Evolutionary conservation across 208 protist species (phyloP).

Genomic region (Leishmania braziliensis): DNA sequence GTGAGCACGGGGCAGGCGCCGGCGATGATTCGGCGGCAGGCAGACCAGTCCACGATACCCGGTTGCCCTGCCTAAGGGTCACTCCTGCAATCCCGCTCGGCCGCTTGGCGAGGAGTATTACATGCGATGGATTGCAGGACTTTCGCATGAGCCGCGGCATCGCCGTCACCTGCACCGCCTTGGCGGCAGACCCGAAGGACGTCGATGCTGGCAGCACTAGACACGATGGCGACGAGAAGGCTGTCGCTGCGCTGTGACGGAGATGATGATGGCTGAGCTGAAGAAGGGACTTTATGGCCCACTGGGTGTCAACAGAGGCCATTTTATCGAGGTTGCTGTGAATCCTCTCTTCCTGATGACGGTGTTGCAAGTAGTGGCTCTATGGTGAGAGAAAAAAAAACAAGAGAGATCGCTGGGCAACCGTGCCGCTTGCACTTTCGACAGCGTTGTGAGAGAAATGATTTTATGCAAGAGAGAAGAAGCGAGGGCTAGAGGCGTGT

Average conservation of each 20-base stretch:
- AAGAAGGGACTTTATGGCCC: constrained; percentile 30
- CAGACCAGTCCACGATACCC: constrained; percentile 13
- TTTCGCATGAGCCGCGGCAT: constrained; percentile 21
- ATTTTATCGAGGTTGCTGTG: constrained; percentile 11
- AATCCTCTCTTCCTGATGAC: not conserved
- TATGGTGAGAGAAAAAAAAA: not conserved
- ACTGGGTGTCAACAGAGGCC: constrained; percentile 22
- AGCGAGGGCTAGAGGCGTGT: not conserved
- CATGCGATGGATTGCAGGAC: constrained; percentile 4
- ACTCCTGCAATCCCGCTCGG: constrained; percentile 42
- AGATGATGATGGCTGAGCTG: constrained; percentile 34
- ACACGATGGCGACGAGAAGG: not conserved
- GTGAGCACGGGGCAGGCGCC: constrained; percentile 1
- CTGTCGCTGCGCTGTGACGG: constrained; percentile 8
- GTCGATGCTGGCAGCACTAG: not conserved
- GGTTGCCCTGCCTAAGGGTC: constrained; percentile 21
- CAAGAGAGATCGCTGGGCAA: not conserved
- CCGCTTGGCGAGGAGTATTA: constrained; percentile 40
- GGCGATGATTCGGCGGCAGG: not conserved
- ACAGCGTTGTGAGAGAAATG: not conserved
- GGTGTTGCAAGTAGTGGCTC: not conserved
- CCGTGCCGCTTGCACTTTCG: not conserved
- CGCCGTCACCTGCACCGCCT: constrained; percentile 15
- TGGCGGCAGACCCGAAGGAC: constrained; percentile 1
- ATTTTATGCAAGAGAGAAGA: not conserved